A percentile compares a stretch with the other conserved stretches of the same genome.
Evolutionary conservation across 208 protist genomes (phyloP).

Genomic region (Crithidia sp.): DNA sequence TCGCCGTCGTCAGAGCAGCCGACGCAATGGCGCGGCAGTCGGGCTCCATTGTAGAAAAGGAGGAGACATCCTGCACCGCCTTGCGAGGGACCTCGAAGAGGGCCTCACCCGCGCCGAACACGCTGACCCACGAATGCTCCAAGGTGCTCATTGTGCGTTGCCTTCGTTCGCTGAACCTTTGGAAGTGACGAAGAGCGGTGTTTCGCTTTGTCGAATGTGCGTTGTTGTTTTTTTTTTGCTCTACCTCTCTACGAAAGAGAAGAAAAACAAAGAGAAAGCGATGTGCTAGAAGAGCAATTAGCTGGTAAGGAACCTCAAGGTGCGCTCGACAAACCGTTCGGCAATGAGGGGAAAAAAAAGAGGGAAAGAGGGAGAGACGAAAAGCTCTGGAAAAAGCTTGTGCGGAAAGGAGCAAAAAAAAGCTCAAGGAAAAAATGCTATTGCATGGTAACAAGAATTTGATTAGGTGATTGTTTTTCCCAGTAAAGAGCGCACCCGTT

Average conservation of each 20-base stretch:
- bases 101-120: conserved; percentile 9
- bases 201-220: too few species aligned
- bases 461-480: too few species aligned
- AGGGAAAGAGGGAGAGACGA: neutral
- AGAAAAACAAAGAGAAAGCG: neutral
- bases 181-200: too few species aligned
- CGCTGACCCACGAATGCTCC: conserved; percentile 21
- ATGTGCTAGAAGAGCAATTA: neutral
- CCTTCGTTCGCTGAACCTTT: too few species aligned
- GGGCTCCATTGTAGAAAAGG: neutral
- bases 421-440: neutral
- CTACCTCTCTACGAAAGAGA: conserved; percentile 4
- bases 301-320: too few species aligned
- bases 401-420: neutral
- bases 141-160: conserved; percentile 12
- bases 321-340: too few species aligned
- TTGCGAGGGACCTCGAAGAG: conserved; percentile 11
- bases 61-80: neutral
- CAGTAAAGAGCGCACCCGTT: too few species aligned
- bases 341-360: neutral
- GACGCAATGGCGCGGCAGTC: neutral
- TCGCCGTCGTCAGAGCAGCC: neutral
- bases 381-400: neutral
- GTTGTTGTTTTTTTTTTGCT: neutral
- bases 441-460: too few species aligned